These are phyloP conservation scores for Cephaloascus albidus DNA, from an alignment of 805 yeast genomes.

Conservation along the genomic window DNA sequence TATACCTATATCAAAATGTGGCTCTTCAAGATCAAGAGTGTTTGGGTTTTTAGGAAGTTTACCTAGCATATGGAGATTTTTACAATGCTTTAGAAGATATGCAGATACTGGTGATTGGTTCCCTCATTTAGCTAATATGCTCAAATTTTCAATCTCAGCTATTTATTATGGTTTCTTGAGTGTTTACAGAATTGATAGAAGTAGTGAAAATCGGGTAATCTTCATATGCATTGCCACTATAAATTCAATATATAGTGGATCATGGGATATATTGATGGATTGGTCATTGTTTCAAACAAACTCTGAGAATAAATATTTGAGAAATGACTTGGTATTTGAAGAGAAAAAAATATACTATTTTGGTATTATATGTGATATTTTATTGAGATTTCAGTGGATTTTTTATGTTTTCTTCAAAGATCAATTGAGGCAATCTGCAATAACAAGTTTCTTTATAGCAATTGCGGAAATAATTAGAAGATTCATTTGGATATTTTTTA, in stretches of 20 bases:
- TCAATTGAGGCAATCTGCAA: slow-evolving; percentile 81
- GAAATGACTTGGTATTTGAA: slow-evolving; percentile 64
- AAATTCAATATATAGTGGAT: slow-evolving; percentile 58
- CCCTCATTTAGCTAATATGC: slow-evolving; percentile 88
- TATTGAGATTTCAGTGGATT: slow-evolving; percentile 85
- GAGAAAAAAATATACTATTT: slow-evolving; percentile 52
- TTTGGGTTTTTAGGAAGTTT: slow-evolving; percentile 81
- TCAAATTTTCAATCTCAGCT: slow-evolving; percentile 62
- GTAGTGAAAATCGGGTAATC: slow-evolving; percentile 32
- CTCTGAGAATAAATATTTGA: slow-evolving; percentile 45
- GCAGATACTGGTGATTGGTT: slow-evolving; percentile 93
- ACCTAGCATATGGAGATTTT: slow-evolving; percentile 84
- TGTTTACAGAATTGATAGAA: slow-evolving; percentile 58
- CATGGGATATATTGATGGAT: slow-evolving; percentile 95
- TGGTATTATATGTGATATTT: slow-evolving; percentile 66
- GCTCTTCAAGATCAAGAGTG: slow-evolving; percentile 62
- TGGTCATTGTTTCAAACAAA: slow-evolving; percentile 79
- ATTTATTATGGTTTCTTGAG: slow-evolving; percentile 67
- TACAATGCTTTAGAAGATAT: slow-evolving; percentile 88
- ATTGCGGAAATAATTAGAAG: slow-evolving; percentile 76
- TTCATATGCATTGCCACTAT: slow-evolving; percentile 68
- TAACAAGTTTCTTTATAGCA: slow-evolving; percentile 76
- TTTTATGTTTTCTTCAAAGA: slow-evolving; percentile 72
- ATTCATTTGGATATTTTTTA: slow-evolving; percentile 81
- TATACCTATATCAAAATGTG: slow-evolving; percentile 42